Evolutionary conservation across 2,329 filamentous ascomycete genomes (phyloP).

Genomic region (Pestalotiopsis sp.): DNA sequence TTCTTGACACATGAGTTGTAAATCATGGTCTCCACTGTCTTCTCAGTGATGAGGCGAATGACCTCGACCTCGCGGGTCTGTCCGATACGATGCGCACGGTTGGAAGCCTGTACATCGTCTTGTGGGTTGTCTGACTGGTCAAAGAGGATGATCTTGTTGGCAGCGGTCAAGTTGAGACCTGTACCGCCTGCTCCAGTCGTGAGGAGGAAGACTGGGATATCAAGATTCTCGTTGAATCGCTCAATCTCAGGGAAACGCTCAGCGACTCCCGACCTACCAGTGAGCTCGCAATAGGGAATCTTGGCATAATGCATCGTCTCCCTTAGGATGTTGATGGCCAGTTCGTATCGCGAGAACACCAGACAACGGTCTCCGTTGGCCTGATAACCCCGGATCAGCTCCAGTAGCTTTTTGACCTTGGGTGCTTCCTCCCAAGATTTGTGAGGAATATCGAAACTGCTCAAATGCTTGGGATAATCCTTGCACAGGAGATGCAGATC

Average conservation of each 20-base stretch:
- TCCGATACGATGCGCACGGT: constrained; percentile 91
- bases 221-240: constrained; percentile 74
- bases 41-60: constrained; percentile 76
- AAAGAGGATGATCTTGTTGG: constrained; percentile 98
- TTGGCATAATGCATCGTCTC: constrained; percentile 74
- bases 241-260: constrained; percentile 88
- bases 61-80: constrained; percentile 92
- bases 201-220: constrained; percentile 88
- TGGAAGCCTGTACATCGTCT: constrained; percentile 97
- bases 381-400: constrained; percentile 74
- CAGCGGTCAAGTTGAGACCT: constrained; percentile 91
- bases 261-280: constrained; percentile 80
- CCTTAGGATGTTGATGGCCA: constrained; percentile 87
- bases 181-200: constrained; percentile 95
- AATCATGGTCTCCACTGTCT: constrained; percentile 92
- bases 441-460: constrained; percentile 54
- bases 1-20: constrained; percentile 91
- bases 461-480: constrained; percentile 56
- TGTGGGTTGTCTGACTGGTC: constrained; percentile 98
- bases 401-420: constrained; percentile 81
- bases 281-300: constrained; percentile 82
- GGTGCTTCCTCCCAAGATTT: constrained; percentile 66
- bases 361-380: constrained; percentile 83
- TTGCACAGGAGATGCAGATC: constrained; percentile 68
- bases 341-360: constrained; percentile 92